Conservation (phyloP, 176 grass and related monocot species). For the Saccharum spontaneum region DNA sequence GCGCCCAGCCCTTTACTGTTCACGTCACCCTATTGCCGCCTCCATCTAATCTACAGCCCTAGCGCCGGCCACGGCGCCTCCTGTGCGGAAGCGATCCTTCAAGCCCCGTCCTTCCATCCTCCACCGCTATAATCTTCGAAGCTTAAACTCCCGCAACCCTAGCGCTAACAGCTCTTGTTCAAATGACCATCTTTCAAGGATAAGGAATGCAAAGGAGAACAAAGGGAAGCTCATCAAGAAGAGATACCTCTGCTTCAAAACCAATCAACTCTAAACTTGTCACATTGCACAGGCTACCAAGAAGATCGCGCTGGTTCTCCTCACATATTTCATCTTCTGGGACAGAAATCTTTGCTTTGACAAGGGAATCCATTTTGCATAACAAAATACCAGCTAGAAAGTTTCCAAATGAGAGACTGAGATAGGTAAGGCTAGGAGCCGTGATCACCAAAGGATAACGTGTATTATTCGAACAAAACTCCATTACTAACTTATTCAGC, state of each 20-base stretch:
- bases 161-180: no score
- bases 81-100: no score
- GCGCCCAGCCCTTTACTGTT: no score
- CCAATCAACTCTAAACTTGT: not conserved
- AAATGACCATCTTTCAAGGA: not conserved
- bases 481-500: not conserved
- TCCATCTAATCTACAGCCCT: no score
- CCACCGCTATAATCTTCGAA: no score
- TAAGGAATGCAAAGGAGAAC: not conserved
- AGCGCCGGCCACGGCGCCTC: no score
- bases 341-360: not conserved
- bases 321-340: not conserved
- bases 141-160: no score
- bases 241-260: slow-evolving; percentile 1
- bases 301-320: not conserved
- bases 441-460: not conserved
- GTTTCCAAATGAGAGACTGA: not conserved
- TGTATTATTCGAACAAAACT: not conserved
- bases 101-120: no score
- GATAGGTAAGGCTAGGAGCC: not conserved
- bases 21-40: no score
- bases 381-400: not conserved
- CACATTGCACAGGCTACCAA: slow-evolving; percentile 9
- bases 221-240: not conserved
- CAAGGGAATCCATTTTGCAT: slow-evolving; percentile 1